Evolutionary conservation across 1,139 yeast genomes (phyloP), one percentile per base, ranked within the genome.

Genomic region (Kodamaea ohmeri): DNA sequence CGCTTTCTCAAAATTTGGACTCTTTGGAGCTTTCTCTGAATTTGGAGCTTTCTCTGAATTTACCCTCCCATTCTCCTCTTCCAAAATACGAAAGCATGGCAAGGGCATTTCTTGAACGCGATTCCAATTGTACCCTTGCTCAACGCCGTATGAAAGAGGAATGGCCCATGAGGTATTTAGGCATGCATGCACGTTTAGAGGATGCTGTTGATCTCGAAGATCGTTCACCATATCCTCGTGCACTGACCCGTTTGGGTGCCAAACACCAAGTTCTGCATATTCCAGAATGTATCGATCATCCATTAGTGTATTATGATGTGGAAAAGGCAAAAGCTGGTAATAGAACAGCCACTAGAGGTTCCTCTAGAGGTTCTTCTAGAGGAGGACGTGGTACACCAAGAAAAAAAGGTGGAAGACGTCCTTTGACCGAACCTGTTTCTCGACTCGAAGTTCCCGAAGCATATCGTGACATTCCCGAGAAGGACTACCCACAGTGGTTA

Each of bases 161-260:
- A 53, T 88, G 96, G 96, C 82, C 82, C 6, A 83, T 81, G 68
- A 61, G 95, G 45, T 88, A 86, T 52, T 67, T 86, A 32, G 95
- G 96, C 1, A 73, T 81, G 63, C 87, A 87, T 58, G 78, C 90
- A 1, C 71, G 78, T 41, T 59, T 86, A 22, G 94, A 85, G 52
- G 95, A 87, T 57, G 88, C 85, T 0, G 71, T 87, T 25, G 95
- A 87, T 52, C 54, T 79, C 9, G 89, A 85, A 44, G 95, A 85
- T 52, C 65, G 92, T 30, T 64, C 71, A 3, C 90, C 92, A 1
- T 83, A 83, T 49, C 95, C 95, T 0, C 63, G 94, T 41, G 94
- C 94, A 0, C 82, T 85, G 2, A 84, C 95, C 0, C 63, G 95
- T 42, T 56, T 87, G 11, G 96, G 95, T 0, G 63, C 85, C 3